Conservation (phyloP, 23 red algal genomes). For the Agarophyton chilense region DNA sequence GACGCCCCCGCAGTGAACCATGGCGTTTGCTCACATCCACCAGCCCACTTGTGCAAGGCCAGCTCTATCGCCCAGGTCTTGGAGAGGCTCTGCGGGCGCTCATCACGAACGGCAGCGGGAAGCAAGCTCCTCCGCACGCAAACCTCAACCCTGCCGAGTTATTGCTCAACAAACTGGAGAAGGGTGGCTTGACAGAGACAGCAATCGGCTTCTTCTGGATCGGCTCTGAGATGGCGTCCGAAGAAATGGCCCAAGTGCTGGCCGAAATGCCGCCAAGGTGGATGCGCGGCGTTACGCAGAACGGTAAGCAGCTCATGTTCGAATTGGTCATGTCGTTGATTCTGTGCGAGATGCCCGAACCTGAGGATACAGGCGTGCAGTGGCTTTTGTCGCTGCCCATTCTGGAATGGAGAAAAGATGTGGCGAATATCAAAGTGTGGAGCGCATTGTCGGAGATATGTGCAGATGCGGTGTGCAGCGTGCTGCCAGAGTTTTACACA, state of each 20-base stretch:
- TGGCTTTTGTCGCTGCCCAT: constrained; percentile 45
- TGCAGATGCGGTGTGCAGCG: constrained; percentile 33
- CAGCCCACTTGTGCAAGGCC: constrained; percentile 39
- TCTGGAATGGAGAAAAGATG: constrained; percentile 24
- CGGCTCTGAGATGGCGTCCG: constrained; percentile 19
- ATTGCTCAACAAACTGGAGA: constrained; percentile 23
- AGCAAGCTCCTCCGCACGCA: neutral
- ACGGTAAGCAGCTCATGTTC: constrained; percentile 58
- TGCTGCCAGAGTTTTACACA: neutral
- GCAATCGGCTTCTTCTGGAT: constrained; percentile 57
- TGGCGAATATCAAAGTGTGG: constrained; percentile 26
- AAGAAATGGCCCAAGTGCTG: constrained; percentile 44
- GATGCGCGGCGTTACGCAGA: constrained; percentile 57
- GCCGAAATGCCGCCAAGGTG: constrained; percentile 54
- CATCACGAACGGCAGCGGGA: constrained; percentile 32
- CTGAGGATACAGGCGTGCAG: neutral
- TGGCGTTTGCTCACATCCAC: constrained; percentile 61
- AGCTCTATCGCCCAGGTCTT: constrained; percentile 1
- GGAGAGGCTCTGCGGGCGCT: constrained; percentile 49
- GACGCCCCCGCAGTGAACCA: constrained; percentile 47
- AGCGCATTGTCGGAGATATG: constrained; percentile 19
- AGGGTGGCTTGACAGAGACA: constrained; percentile 22
- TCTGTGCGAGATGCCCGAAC: constrained; percentile 35
- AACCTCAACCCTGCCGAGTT: constrained; percentile 34
- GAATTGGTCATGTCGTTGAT: constrained; percentile 55